Percentiles rank a stretch among this genome's conserved stretches.
Conservation (phyloP, 371 early-diverging fungal species). For the Neoconidiobolus thromboides region DNA sequence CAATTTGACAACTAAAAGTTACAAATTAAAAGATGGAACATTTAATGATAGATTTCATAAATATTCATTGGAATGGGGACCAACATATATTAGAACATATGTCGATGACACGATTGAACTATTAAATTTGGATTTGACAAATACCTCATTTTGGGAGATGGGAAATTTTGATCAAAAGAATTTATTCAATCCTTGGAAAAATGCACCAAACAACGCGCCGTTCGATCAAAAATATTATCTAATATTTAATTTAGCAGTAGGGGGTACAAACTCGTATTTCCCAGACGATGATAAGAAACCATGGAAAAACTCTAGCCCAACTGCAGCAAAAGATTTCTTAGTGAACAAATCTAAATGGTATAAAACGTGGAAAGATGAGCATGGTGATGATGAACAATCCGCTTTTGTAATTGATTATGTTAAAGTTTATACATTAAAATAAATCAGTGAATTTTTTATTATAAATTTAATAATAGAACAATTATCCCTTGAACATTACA, state of each 20-base stretch:
- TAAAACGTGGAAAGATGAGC: constrained; percentile 28
- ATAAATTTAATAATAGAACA: too few species aligned
- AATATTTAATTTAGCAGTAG: constrained; percentile 48
- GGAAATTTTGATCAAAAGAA: constrained; percentile 18
- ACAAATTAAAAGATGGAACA: constrained; percentile 9
- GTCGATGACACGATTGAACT: constrained; percentile 27
- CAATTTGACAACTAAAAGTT: constrained; percentile 3
- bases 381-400: constrained; percentile 13
- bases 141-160: constrained; percentile 17
- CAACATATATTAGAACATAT: constrained; percentile 31
- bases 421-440: constrained; percentile 17
- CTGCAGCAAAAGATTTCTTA: constrained; percentile 29
- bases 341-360: constrained; percentile 24
- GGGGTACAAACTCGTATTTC: constrained; percentile 39
- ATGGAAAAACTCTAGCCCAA: constrained; percentile 23
- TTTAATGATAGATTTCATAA: constrained; percentile 24
- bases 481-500: too few species aligned
- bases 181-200: constrained; percentile 29
- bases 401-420: constrained; percentile 38
- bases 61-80: constrained; percentile 36
- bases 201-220: constrained; percentile 26
- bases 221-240: constrained; percentile 45
- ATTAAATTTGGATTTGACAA: constrained; percentile 25
- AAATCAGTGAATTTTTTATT: not conserved
- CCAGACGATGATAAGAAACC: constrained; percentile 32